A percentile compares a stretch with the other conserved stretches of the same genome.
Conservation (phyloP, 441 rosid species). For the Gossypium gossypioides region DNA sequence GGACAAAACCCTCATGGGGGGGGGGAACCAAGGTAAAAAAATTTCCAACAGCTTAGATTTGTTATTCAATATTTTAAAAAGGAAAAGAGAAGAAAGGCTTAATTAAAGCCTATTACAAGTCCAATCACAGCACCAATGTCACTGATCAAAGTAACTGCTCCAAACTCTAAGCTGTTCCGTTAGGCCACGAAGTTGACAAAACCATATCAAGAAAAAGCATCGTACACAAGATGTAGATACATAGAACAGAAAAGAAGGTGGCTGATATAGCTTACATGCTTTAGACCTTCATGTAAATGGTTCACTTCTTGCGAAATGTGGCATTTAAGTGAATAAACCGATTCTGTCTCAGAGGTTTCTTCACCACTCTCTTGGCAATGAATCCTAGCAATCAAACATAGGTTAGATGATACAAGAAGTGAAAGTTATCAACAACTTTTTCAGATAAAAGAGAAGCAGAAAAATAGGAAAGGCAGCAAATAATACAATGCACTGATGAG, state of each 20-base stretch:
- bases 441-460: not conserved
- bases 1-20: not conserved
- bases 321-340: slow-evolving; percentile 78
- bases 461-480: not conserved
- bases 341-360: slow-evolving; percentile 82
- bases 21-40: not conserved
- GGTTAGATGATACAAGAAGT: slow-evolving; percentile 6
- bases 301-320: slow-evolving; percentile 94
- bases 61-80: not conserved
- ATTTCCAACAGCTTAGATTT: not conserved
- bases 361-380: slow-evolving; percentile 91
- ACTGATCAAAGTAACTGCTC: not conserved
- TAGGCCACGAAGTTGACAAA: not conserved
- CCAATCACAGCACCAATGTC: not conserved
- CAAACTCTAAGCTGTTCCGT: not conserved
- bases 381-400: slow-evolving; percentile 35
- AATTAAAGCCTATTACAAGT: not conserved
- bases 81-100: not conserved
- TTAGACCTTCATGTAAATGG: slow-evolving; percentile 93
- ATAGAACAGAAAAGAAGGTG: not conserved
- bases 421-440: not conserved
- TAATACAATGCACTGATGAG: not conserved
- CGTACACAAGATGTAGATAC: not conserved
- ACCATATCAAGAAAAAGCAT: not conserved
- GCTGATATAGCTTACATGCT: slow-evolving; percentile 53